Base-by-base conservation (phyloP, 2,329 filamentous ascomycete genomes). In the Calonectria pteridis region DNA sequence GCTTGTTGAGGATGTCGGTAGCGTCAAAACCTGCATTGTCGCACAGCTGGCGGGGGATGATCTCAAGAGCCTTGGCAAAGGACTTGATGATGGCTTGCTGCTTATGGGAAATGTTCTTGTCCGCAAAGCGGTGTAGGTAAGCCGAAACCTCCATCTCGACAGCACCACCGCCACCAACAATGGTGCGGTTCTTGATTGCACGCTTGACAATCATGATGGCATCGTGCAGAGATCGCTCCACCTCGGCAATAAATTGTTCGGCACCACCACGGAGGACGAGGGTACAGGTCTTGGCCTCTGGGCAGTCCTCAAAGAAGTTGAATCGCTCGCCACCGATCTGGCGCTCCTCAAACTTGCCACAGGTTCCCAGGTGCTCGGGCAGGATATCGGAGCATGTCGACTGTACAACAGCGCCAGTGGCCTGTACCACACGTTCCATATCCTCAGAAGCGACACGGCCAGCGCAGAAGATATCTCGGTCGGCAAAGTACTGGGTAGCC, bases 141-240 rank as follows among this genome's bases (percentile, higher is more conserved):
- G 95, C 94, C 9, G 96, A 98, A 67, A 98, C 86, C 85, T 98
- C 97, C 96, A 99, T 98, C 89, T 99, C 97, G 81, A 90, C 93
- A 23, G 97, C 96, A 84, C 97, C 97, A 80, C 97, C 97, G 81
- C 97, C 97, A 58, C 96, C 97, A 31, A 99, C 97, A 78, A 99
- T 98, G 83, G 92, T 94, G 83, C 93, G 93, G 89, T 98, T 98
- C 88, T 95, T 95, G 86, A 98, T 95, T 33, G 97, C 95, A 75
- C 97, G 95, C 92, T 98, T 98, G 83, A 99, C 97, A 82, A 99
- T 98, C 97, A 99, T 99, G 86, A 99, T 98, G 80, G 97, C 97
- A 82, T 99, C 97, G 89, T 99, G 97, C 78, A 99, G 91, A 83
- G 95, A 98, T 77, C 97, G 94, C 89, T 99, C 97, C 2, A 98